Percentiles rank a stretch among this genome's conserved stretches.
Conservation (phyloP, 805 yeast genomes). For the Debaryomyces hansenii region DNA sequence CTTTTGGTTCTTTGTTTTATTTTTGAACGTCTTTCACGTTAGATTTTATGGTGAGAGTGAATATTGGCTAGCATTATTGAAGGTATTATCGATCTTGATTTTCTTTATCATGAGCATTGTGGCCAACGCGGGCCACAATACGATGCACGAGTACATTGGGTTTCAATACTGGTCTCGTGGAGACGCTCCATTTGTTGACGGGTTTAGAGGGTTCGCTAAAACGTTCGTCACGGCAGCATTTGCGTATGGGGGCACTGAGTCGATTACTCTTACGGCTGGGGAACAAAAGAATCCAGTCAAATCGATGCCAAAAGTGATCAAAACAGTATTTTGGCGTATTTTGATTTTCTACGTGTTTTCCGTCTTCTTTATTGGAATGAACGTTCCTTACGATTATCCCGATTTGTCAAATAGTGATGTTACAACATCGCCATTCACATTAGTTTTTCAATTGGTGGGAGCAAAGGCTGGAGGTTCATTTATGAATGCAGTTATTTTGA, state of each 20-base stretch:
- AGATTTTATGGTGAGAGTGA: constrained; percentile 44
- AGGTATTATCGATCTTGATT: constrained; percentile 53
- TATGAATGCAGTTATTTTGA: constrained; percentile 56
- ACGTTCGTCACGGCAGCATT: constrained; percentile 53
- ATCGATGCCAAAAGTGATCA: constrained; percentile 30
- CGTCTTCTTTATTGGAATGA: constrained; percentile 42
- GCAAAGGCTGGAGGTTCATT: constrained; percentile 42
- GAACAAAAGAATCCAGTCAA: constrained; percentile 32
- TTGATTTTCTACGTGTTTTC: constrained; percentile 36
- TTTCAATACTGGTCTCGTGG: constrained; percentile 46
- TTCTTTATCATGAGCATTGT: constrained; percentile 57
- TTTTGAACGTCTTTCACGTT: constrained; percentile 40
- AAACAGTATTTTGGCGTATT: constrained; percentile 32
- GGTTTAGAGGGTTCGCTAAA: constrained; percentile 52
- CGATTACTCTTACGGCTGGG: constrained; percentile 34
- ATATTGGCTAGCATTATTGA: constrained; percentile 37
- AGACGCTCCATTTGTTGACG: constrained; percentile 54
- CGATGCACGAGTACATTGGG: constrained; percentile 39
- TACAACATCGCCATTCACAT: constrained; percentile 42
- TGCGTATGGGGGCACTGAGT: constrained; percentile 52
- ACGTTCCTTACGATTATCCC: constrained; percentile 41
- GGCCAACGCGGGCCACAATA: constrained; percentile 60
- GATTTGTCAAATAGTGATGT: constrained; percentile 25
- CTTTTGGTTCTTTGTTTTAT: constrained; percentile 52
- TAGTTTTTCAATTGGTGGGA: constrained; percentile 43